Evolutionary conservation across 176 grass and related monocot genomes (phyloP).

Genomic region (Juncus effusus): DNA sequence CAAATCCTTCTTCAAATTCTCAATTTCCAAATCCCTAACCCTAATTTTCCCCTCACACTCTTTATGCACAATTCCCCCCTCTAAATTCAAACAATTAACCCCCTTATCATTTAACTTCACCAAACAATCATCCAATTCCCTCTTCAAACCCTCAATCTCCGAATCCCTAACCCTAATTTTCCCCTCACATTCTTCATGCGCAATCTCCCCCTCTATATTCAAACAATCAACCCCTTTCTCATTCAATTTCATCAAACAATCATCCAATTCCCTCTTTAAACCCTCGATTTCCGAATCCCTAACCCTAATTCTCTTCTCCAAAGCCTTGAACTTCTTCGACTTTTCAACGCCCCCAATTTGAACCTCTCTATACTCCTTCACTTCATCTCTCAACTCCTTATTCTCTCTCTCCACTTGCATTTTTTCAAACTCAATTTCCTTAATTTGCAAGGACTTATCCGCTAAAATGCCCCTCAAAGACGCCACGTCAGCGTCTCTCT

Average conservation of each 20-base stretch:
- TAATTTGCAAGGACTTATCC: slow-evolving; percentile 54
- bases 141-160: background rate
- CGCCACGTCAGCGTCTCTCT: slow-evolving; percentile 61
- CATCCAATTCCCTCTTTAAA: slow-evolving; percentile 49
- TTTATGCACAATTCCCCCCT: too few relatives aligned
- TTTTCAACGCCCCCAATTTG: slow-evolving; percentile 50
- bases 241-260: slow-evolving; percentile 30
- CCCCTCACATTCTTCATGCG: slow-evolving; percentile 4
- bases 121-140: background rate
- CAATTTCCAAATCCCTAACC: slow-evolving; percentile 38
- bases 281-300: slow-evolving; percentile 53
- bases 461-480: slow-evolving; percentile 66
- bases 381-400: slow-evolving; percentile 36
- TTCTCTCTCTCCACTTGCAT: slow-evolving; percentile 59
- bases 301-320: slow-evolving; percentile 54
- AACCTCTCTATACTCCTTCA: slow-evolving; percentile 72
- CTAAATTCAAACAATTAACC: background rate
- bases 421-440: slow-evolving; percentile 63
- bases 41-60: slow-evolving; percentile 27
- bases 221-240: background rate
- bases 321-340: slow-evolving; percentile 52
- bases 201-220: slow-evolving; percentile 23
- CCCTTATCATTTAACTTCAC: slow-evolving; percentile 28
- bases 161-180: slow-evolving; percentile 30
- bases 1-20: slow-evolving; percentile 34